Evolutionary conservation across 1,284 basidiomycete genomes (phyloP).

Genomic region (Austropuccinia psidii): DNA sequence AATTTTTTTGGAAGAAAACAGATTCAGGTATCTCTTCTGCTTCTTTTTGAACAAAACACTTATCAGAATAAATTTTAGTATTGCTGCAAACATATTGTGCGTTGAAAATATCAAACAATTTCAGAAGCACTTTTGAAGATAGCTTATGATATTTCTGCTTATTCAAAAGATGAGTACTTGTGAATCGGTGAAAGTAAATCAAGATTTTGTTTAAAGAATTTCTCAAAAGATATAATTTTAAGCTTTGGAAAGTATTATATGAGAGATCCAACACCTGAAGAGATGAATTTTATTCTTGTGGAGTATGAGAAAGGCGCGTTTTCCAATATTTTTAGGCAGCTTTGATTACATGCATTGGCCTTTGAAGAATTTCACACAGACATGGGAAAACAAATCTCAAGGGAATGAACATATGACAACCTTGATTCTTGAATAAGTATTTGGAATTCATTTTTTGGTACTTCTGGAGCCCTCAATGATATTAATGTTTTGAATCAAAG

Average conservation of each 20-base stretch:
- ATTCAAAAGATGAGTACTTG: not conserved
- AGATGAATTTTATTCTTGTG: not conserved
- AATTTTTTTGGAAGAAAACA: too few species aligned
- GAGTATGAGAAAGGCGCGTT: not conserved
- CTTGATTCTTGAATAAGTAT: not conserved
- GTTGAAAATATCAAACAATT: not conserved
- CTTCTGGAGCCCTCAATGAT: not conserved
- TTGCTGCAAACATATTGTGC: not conserved
- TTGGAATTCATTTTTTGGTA: slow-evolving; percentile 4
- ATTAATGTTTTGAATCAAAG: not conserved
- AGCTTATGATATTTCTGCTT: not conserved
- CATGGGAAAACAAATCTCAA: not conserved
- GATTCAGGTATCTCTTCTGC: too few species aligned
- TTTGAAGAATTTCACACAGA: not conserved
- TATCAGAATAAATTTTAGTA: too few species aligned
- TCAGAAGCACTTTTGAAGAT: not conserved
- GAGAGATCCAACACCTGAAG: not conserved
- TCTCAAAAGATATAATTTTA: not conserved
- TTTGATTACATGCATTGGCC: not conserved
- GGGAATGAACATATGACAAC: not conserved
- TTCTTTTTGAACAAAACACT: too few species aligned
- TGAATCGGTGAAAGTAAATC: not conserved
- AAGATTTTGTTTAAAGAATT: not conserved
- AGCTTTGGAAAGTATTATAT: not conserved
- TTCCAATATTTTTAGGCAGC: not conserved